Conservation (phyloP, 306 rosid genomes). For the Lathyrus aphaca region DNA sequence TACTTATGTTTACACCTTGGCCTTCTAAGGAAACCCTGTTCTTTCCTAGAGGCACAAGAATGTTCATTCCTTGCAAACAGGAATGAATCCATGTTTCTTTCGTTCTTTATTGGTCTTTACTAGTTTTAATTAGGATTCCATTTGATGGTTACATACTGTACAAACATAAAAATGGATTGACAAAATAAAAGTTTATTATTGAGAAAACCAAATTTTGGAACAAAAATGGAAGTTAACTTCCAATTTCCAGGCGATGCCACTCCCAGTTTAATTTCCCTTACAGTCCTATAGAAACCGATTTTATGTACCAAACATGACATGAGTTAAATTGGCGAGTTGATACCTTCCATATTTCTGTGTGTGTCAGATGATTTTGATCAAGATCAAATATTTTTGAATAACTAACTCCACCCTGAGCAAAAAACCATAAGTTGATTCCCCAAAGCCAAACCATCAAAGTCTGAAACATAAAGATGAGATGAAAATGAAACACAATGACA, state of each 20-base stretch:
- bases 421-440: constrained; percentile 93
- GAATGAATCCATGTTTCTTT: constrained; percentile 24
- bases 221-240: constrained; percentile 14
- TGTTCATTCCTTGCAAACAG: constrained; percentile 10
- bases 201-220: constrained; percentile 27
- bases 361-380: constrained; percentile 85
- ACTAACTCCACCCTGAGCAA: constrained; percentile 65
- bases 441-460: constrained; percentile 96
- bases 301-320: constrained; percentile 22
- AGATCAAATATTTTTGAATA: constrained; percentile 87
- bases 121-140: constrained; percentile 14
- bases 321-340: constrained; percentile 31
- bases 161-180: constrained; percentile 15
- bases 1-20: constrained; percentile 13
- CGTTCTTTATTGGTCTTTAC: constrained; percentile 4
- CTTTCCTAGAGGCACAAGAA: constrained; percentile 15
- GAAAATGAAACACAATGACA: constrained; percentile 20
- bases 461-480: constrained; percentile 57
- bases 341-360: constrained; percentile 98
- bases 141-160: constrained; percentile 24
- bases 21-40: constrained; percentile 1
- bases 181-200: constrained; percentile 18
- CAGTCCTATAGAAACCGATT: not conserved
- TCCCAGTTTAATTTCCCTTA: constrained; percentile 21
- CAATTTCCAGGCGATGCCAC: constrained; percentile 26